These are phyloP conservation scores for Tolypocladium capitatum DNA, from an alignment of 2,329 filamentous ascomycete species.

Conservation along the genomic window DNA sequence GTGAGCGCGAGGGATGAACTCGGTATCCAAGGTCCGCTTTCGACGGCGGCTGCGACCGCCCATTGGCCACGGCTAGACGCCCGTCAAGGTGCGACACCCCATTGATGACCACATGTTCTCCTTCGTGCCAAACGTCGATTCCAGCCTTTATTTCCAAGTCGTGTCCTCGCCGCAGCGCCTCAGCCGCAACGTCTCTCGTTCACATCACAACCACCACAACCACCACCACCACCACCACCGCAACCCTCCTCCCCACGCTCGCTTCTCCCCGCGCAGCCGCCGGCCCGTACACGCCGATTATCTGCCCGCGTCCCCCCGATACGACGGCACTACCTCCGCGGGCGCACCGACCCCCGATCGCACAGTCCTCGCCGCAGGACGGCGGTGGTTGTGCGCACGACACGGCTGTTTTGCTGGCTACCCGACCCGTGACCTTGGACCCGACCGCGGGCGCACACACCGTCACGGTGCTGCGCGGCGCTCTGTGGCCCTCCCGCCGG, in stretches of 20 bases:
- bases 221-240: not conserved
- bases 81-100: not conserved
- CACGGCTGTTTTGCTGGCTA: not conserved
- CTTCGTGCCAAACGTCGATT: not conserved
- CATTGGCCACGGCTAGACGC: not conserved
- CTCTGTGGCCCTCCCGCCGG: conserved; percentile 8
- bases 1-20: not conserved
- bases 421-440: not conserved
- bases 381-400: not conserved
- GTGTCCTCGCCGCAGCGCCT: not conserved
- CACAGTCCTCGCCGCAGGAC: not conserved
- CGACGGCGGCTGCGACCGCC: not conserved
- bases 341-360: not conserved
- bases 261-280: not conserved
- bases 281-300: not conserved
- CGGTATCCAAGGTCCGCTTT: too few relatives aligned
- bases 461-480: conserved; percentile 1
- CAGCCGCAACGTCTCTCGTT: not conserved
- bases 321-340: not conserved
- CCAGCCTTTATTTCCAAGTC: too few relatives aligned
- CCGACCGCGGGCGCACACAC: conserved; percentile 1
- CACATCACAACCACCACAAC: too few relatives aligned
- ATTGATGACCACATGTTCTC: not conserved
- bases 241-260: not conserved
- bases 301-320: not conserved